A percentile compares a stretch with the other conserved stretches of the same genome.
These are phyloP conservation scores for Bruguiera gymnorhiza DNA, from an alignment of 345 rosid genomes.

Conservation along the genomic window DNA sequence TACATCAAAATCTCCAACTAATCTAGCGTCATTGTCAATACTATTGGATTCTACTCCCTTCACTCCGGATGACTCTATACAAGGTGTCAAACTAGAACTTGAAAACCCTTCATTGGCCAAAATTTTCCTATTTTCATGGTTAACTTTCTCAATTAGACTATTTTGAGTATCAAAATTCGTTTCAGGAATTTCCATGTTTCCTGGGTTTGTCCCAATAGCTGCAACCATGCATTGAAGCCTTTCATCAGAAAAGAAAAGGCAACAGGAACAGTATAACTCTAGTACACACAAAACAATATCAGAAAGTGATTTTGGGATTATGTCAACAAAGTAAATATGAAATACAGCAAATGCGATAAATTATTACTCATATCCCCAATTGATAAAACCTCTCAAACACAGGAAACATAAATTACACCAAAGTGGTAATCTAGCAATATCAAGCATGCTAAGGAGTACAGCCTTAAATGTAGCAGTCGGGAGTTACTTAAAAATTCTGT, in stretches of 20 bases:
- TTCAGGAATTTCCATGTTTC: constrained; percentile 6
- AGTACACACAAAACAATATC: not conserved
- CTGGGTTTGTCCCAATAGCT: constrained; percentile 32
- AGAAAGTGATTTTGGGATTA: not conserved
- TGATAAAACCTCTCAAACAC: too few species aligned
- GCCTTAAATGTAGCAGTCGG: too few species aligned
- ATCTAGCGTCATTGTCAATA: constrained; percentile 19
- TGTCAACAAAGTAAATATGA: not conserved
- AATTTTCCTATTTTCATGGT: constrained; percentile 6
- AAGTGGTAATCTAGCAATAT: too few species aligned
- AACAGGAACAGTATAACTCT: not conserved
- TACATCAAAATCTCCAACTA: constrained; percentile 26
- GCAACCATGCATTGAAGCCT: constrained; percentile 26
- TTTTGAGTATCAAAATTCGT: constrained; percentile 22
- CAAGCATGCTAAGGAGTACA: too few species aligned
- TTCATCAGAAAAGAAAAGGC: not conserved
- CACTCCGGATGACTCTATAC: constrained; percentile 4
- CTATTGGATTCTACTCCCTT: not conserved
- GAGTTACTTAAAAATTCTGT: not conserved
- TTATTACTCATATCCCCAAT: not conserved
- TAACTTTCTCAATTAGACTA: constrained; percentile 18
- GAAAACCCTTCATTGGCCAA: constrained; percentile 13
- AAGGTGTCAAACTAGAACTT: constrained; percentile 27
- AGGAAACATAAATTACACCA: too few species aligned
- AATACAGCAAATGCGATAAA: not conserved